Base-by-base conservation (phyloP, 257 asterid species). In the Paraleonurus japonicus region DNA sequence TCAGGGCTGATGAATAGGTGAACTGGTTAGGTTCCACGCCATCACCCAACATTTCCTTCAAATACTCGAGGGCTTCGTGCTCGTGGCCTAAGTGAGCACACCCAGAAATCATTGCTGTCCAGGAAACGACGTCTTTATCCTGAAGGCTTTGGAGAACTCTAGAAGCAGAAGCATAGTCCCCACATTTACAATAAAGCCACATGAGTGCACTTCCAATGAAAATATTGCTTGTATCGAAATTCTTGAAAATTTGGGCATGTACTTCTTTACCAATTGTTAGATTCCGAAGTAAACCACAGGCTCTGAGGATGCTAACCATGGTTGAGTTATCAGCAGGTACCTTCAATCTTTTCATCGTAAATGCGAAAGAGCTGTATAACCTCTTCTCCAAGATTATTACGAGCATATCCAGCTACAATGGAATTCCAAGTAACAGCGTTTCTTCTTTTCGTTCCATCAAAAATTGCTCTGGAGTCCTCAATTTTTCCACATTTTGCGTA, bases 41-140 rank as follows among this genome's bases (percentile, higher is more conserved):
- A 75, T 92, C 91, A 11, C 87, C 87, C 82, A 92, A 54, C 98
- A 92, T 92, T 58, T 87, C 86, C 67, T 86, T 88, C 69, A 92
- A 67, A 88, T 87, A 89, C 78, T 83, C 96, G 13, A 92, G 95
- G 50, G 97, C 96, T 78, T 90, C 96, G 4, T 80, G 62, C 81
- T 92, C 96, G 22, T 90, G 97, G 35, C 96, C 97, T 11, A 84
- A 75, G 70, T 67, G 80, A 26, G 96, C 87, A 69, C 96, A 92
- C 16, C 93, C 88, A 59, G 98, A 92, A 69, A 90, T 90, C 93
- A 92, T 87, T 2, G 97, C 84, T 33, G 98, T 92, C 98, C 98
- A 92, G 2, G 97, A 92, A 78, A 90, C 96, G 2, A 92, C 98
- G 58, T 90, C 96, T 80, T 88, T 87, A 66, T 83, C 80, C 0